Base-by-base conservation (phyloP, 2,329 filamentous ascomycete species). In the Beauveria medogensis region DNA sequence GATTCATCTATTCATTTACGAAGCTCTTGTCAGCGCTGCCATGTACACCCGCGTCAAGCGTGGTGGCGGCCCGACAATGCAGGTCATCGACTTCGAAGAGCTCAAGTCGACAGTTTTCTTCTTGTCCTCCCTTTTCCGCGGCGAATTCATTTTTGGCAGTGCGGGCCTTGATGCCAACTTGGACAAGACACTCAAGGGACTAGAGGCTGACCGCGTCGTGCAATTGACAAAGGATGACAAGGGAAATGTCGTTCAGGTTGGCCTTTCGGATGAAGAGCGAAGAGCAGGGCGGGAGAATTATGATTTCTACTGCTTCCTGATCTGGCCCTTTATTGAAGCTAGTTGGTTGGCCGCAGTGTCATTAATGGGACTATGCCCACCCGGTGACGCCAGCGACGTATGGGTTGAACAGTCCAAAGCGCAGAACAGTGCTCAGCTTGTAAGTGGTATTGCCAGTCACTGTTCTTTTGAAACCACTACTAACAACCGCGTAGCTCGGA, bases 251-350 rank as follows among this genome's bases (percentile, higher is more conserved):
- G 77, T 78, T 1, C 84, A 78, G 60, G 78, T 97, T 43, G 91
- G 91, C 5, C 79, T 99, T 8, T 88, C 89, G 20, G 84, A 89
- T 6, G 76, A 82, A 3, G 94, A 99, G 73, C 82, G 92, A 20
- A 80, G 82, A 34, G 86, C 83, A 7, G 94, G 94, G 1, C 81
- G 93, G 43, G 94, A 99, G 73, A 97, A 97, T 69, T 99, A 90
- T 69, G 94, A 99, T 71, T 99, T 99, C 74, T 97, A 97, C 76
- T 97, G 93, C 76, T 99, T 97, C 80, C 77, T 99, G 22, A 91
- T 99, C 64, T 99, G 94, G 94, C 94, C 94, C 0, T 99, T 99
- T 67, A 92, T 97, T 66, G 94, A 99, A 74, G 89, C 92, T 0
- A 88, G 84, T 57, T 99, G 94, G 94, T 82, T 99, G 1, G 92